Base-by-base conservation (phyloP, 1,284 basidiomycete species). In the Apiotrichum sp. region DNA sequence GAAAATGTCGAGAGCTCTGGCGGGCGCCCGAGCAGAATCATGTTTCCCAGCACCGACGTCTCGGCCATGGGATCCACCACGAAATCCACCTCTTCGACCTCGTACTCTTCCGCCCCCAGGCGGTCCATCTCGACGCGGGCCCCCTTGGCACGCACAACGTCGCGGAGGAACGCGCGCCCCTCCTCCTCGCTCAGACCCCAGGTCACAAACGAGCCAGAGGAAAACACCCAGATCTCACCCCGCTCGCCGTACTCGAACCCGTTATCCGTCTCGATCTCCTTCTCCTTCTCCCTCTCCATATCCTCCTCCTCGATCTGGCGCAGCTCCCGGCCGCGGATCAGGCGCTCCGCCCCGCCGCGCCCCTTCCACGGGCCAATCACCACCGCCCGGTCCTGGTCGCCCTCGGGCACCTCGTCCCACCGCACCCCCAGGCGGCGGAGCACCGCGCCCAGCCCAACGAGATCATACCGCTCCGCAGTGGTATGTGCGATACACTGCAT, bases 81-180 rank as follows among this genome's bases (percentile, higher is more conserved):
- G 75, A 92, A 93, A 69, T 93, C 90, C 39, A 93, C 80, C 65
- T 92, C 89, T 68, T 93, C 90, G 22, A 87, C 87, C 78, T 93
- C 89, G 33, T 83, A 79, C 53, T 88, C 87, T 41, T 73, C 79
- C 36, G 59, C 58, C 0, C 62, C 53, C 50, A 92, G 76, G 2
- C 81, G 79, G 1, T 80, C 82, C 2, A 88, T 74, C 72, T 89
- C 84, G n/a, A 84, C 80, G 1, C 80, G 78, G 0, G 80, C 74
- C 5, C 80, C 36, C 75, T 66, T 78, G 49, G 61, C 62, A 42
- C 79, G 72, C 47, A 92, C 79, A 9, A 90, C 80, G 46, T 88
- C 80, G 22, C 75, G 73, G 35, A 84, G 81, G 69, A 93, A 93
- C 52, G 76, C 78, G 53, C 77, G 78, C 0, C 87, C 89, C 48